A percentile compares a stretch with the other conserved stretches of the same genome.
phyloP scores from a whole-genome alignment of 441 rosid genomes.

The Jatropha podagrica region DNA sequence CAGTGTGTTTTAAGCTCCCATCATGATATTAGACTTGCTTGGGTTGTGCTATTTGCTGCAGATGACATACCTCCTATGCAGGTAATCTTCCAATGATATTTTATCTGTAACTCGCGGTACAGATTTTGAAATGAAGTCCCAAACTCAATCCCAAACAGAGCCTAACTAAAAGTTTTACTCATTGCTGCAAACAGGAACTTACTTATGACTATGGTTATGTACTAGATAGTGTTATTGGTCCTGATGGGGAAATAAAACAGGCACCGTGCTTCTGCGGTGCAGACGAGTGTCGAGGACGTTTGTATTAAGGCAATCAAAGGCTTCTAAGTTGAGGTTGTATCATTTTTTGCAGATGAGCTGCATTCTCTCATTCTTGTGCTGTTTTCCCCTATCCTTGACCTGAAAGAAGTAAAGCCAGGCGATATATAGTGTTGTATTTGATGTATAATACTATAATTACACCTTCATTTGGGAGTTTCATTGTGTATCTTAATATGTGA shows the following conservation, averaged over 20 bases:
- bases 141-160: too few species aligned
- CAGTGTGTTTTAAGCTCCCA: constrained; percentile 43
- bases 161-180: background rate
- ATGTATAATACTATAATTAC: background rate
- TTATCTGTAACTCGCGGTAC: too few species aligned
- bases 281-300: background rate
- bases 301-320: background rate
- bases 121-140: too few species aligned
- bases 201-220: background rate
- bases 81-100: constrained; percentile 18
- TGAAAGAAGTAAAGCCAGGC: background rate
- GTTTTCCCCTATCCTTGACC: background rate
- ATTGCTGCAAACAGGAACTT: background rate
- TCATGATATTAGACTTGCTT: constrained; percentile 40
- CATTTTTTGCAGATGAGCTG: background rate
- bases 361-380: background rate
- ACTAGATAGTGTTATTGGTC: constrained; percentile 2
- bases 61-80: constrained; percentile 41
- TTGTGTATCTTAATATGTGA: background rate
- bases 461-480: background rate
- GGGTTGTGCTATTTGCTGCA: constrained; percentile 42
- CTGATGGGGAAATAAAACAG: constrained; percentile 7
- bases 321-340: background rate
- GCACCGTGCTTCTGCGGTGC: background rate
- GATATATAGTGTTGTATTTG: background rate